Evolutionary conservation across 2,329 filamentous ascomycete genomes (phyloP), one percentile per base, ranked within the genome.

Genomic region (Knoxdaviesia capensis): DNA sequence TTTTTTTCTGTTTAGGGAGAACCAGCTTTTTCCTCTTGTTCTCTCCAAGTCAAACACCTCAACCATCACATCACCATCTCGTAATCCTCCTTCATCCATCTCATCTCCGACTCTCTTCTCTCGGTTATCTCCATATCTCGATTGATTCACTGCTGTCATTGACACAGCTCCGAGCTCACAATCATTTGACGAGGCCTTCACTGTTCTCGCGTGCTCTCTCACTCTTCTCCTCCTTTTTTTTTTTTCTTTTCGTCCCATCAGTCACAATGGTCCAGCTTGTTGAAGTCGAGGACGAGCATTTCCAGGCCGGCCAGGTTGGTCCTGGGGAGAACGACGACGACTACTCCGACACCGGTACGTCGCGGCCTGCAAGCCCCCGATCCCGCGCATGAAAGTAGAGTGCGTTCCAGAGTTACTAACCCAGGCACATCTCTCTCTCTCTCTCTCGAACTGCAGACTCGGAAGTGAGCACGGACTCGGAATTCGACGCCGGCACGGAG

Each of bases 271-370:
- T 96, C 62, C 85, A 88, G 64, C 83, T 96, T 58, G 83, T 85
- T 58, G 88, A 96, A 69, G 88, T 96, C 56, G 80, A 92, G 59
- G 88, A 96, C 59, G 87, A 94, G 71, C 83, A 92, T 64, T 93
- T 94, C 69, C 70, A 80, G 64, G 67, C 74, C 59, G 65, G 69
- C 51, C 77, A 80, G 54, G 64, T 76, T 47, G 68, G 73, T 44
- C 74, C 77, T 46, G 78, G 86, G 51, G 80, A 90, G 52, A 82
- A 88, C 43, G 84, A 92, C 45, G 87, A 87, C 56, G 88, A 93
- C 66, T 93, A 82, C 68, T 90, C 82, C 50, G 88, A 94, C 60
- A 88, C 83, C 48, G 88, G 88, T 94, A 73, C 50, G 68, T 60
- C 43, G 39, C 38, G 40, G 40, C 34, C 30, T 35, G n/a, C 7